Evolutionary conservation across 495 filamentous ascomycete species (phyloP), one percentile per base, ranked within the genome.

Genomic region (Endocarpon pusillum): DNA sequence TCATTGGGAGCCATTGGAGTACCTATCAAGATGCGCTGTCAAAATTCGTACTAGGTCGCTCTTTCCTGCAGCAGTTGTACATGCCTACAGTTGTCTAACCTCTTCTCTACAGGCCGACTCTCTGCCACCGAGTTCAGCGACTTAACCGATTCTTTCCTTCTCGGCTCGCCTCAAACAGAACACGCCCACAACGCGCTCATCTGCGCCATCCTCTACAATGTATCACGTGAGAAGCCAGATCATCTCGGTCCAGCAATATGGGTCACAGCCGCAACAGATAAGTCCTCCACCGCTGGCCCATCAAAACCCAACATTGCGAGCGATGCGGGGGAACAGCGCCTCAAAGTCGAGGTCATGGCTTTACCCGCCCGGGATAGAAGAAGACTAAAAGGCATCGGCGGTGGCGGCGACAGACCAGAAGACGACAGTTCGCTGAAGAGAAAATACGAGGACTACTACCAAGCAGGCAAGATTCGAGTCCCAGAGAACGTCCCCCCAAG

Each of bases 341-440:
- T 94, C 41, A 94, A 94, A 66, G 77, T 70, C 34, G 86, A 96
- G 57, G 76, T 94, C 30, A 97, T 96, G 89, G 76, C 81, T 47
- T 65, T 97, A 21, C 81, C 78, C 28, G 72, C 76, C 11, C 62
- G 89, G 45, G 87, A 96, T 50, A 66, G 89, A 43, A 69, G 81
- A 50, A 71, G 89, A 39, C 67, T 94, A 37, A 94, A 94, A 54
- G 81, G 74, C 33, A 67, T 17, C 4, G 28, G 28, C 28, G 28
- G 19, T 34, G 21, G 17, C 4, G 17, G 6, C n/a, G 32, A 19
- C 21, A 12, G 17, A 20, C 6, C 4, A 14, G 32, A 19, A 4
- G 32, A 7, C 15, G 34, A 24, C 6, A 4, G 15, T 26, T 10
- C 10, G 34, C 16, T 31, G 12, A 31, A 14, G 12, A 14, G 12